A percentile compares a stretch with the other conserved stretches of the same genome.
Conservation (phyloP, 345 rosid genomes). For the Eutrema heterophyllum region DNA sequence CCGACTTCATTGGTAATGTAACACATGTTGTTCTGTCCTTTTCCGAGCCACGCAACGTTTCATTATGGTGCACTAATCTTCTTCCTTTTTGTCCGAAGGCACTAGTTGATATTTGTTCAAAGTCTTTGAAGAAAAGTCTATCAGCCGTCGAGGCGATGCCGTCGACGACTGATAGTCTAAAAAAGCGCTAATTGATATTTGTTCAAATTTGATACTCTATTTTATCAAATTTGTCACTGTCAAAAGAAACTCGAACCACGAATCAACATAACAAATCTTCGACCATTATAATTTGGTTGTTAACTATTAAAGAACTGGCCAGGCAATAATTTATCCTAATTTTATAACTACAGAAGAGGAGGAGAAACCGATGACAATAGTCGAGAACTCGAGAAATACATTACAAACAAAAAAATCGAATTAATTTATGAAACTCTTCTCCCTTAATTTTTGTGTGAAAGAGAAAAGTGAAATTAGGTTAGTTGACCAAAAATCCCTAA, state of each 20-base stretch:
- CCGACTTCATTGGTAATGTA: conserved; percentile 20
- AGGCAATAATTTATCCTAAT: background rate
- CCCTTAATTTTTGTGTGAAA: background rate
- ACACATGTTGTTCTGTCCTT: conserved; percentile 24
- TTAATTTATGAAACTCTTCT: background rate
- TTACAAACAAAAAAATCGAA: background rate
- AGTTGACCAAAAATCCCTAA: conserved; percentile 26
- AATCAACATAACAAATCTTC: too few species aligned
- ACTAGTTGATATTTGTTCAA: conserved; percentile 3
- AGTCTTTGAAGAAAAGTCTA: conserved; percentile 8
- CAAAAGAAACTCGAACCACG: too few species aligned
- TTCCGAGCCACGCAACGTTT: conserved; percentile 24
- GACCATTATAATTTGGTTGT: too few species aligned
- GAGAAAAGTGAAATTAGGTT: background rate
- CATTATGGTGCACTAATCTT: background rate
- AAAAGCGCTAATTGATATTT: background rate
- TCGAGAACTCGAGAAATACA: background rate
- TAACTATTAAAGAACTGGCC: too few species aligned
- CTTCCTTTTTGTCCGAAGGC: background rate
- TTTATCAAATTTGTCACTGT: too few species aligned
- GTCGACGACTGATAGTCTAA: too few species aligned
- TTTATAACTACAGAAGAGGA: background rate
- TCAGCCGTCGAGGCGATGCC: too few species aligned
- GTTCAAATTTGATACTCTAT: background rate
- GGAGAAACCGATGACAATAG: background rate